Evolutionary conservation across 1,139 yeast species (phyloP), one percentile per base, ranked within the genome.

Genomic region (Geotrichum europaeum): DNA sequence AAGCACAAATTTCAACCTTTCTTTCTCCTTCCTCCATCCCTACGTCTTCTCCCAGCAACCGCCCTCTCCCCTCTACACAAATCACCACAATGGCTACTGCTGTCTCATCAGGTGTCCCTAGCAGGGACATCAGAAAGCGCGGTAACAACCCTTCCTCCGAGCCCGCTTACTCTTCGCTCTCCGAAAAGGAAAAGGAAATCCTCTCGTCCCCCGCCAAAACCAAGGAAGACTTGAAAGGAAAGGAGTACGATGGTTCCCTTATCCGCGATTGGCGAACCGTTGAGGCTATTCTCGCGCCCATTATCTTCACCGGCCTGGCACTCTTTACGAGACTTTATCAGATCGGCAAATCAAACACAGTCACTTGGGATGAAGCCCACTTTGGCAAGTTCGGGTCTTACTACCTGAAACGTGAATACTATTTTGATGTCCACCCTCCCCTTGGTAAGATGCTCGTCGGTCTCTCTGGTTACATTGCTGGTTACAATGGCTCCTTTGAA

Each of bases 341-440:
- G 45, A 87, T 94, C 59, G 88, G 85, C 60, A 78, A 76, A 36
- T 79, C 87, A 49, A 75, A 81, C 59, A 75, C 78, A 50, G 97
- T 95, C 12, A 86, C 91, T 9, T 94, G 99, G 99, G 99, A 92
- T 75, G 97, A 90, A 72, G 97, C 97, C 9, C 74, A 71, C 62
- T 92, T 92, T 73, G 98, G 97, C 64, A 91, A 90, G 74, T 92
- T 92, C 73, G 97, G 97, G 59, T 89, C 97, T 15, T 89, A 89
- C 75, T 92, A 92, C 77, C 79, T 92, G 67, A 86, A 92, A 78
- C 96, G 89, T 72, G 96, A 91, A 70, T 92, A 91, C 73, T 92
- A 92, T 75, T 97, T 91, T 73, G 99, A 94, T 76, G 99, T 94
- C 62, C 99, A 94, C 75, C 99, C 99, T 58, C 99, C 99, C 1